Conservation (phyloP, 1,284 basidiomycete genomes). For the Microbotryum scabiosae region DNA sequence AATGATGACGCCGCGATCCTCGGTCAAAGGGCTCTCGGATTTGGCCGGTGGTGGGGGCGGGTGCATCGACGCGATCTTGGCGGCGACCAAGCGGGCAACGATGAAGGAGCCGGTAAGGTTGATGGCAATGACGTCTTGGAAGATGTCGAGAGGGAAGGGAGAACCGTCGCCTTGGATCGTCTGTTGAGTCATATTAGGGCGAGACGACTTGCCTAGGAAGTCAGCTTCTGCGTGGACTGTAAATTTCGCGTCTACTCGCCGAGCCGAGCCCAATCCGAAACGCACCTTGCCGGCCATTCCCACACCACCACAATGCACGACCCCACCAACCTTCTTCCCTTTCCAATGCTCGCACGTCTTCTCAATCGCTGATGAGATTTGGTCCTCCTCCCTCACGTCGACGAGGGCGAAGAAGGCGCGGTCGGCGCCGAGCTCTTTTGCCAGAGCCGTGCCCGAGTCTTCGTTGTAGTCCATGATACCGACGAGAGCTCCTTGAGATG, state of each 20-base stretch:
- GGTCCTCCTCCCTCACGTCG: slow-evolving; percentile 24
- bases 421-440: slow-evolving; percentile 10
- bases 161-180: slow-evolving; percentile 35
- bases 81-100: slow-evolving; percentile 38
- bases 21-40: slow-evolving; percentile 5
- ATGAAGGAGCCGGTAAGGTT: slow-evolving; percentile 40
- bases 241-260: too few relatives aligned
- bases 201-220: too few relatives aligned
- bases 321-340: slow-evolving; percentile 34
- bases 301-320: slow-evolving; percentile 39
- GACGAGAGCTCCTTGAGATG: slow-evolving; percentile 33
- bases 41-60: slow-evolving; percentile 17
- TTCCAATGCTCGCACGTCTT: slow-evolving; percentile 31
- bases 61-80: slow-evolving; percentile 31
- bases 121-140: slow-evolving; percentile 37
- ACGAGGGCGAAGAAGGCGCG: slow-evolving; percentile 8
- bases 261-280: background rate
- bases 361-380: slow-evolving; percentile 20
- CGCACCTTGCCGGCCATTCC: slow-evolving; percentile 39
- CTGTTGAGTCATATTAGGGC: background rate
- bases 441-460: slow-evolving; percentile 18
- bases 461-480: slow-evolving; percentile 35
- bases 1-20: slow-evolving; percentile 40
- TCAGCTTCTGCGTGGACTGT: background rate
- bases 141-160: slow-evolving; percentile 37